phyloP scores from a whole-genome alignment of 1,139 yeast species.

The Geotrichum australiense region DNA sequence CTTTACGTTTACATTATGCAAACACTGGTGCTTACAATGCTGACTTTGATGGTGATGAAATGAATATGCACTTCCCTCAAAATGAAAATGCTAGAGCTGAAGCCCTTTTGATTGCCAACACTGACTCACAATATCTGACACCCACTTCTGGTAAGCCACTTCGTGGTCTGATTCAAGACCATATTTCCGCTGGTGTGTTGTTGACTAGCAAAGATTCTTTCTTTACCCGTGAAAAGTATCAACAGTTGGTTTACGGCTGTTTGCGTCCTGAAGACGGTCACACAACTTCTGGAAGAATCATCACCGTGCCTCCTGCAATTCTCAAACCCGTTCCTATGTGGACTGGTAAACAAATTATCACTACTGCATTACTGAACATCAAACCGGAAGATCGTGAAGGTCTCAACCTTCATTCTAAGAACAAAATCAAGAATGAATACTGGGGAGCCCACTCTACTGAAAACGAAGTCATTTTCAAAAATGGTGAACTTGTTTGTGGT shows the following conservation, averaged over 20 bases:
- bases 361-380: conserved; percentile 77
- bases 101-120: conserved; percentile 89
- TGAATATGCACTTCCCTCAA: conserved; percentile 99
- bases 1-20: conserved; percentile 93
- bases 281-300: conserved; percentile 56
- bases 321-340: conserved; percentile 82
- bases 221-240: conserved; percentile 86
- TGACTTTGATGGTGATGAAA: conserved; percentile 99
- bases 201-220: conserved; percentile 86
- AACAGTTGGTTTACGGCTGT: conserved; percentile 89
- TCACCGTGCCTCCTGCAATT: conserved; percentile 85
- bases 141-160: conserved; percentile 98
- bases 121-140: conserved; percentile 94
- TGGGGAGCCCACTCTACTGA: conserved; percentile 86
- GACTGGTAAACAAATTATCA: conserved; percentile 98
- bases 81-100: conserved; percentile 97
- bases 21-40: conserved; percentile 99
- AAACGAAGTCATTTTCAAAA: conserved; percentile 73
- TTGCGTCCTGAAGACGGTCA: conserved; percentile 98
- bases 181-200: conserved; percentile 98
- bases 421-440: conserved; percentile 89
- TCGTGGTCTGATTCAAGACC: conserved; percentile 98
- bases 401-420: conserved; percentile 69
- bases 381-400: conserved; percentile 89
- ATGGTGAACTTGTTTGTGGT: conserved; percentile 88